Evolutionary conservation across 805 yeast species (phyloP), one percentile per base, ranked within the genome.

Genomic region (Barnettozyma salicaria): DNA sequence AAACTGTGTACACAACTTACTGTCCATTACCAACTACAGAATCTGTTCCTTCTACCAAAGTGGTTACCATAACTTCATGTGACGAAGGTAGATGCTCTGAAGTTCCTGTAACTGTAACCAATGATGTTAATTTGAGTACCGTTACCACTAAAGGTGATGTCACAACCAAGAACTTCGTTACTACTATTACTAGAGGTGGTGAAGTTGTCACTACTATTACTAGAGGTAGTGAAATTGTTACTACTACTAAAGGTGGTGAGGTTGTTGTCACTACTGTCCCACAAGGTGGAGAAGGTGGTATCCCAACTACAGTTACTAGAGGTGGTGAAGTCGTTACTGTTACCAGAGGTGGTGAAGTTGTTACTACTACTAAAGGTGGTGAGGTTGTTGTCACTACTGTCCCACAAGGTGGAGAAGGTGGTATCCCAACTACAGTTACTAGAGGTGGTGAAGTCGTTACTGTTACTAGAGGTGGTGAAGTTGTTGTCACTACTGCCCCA

Each of bases 1-100:
- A 37, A 16, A 52, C 60, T 12, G 33, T 32, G 11, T 54, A 49
- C 40, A 53, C 60, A 27, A 59, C 65, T 9, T 61, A 59, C 58
- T 58, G 63, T 44, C 66, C 67, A 30, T 40, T 55, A 13, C 39
- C 38, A 11, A 32, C 47, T 29, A 30, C 34, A 14, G n/a, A 11
- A 6, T 19, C 30, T 25, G 18, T 5, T 12, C 16, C 28, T 27
- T 18, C 36, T 12, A 22, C 30, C 22, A 27, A 13, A 3, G n/a
- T 9, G 18, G 31, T 14, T 28, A 9, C 6, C 14, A 28, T 22
- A 9, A 28, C 31, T 11, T 10, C 19, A 8, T 38, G 41, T 34
- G 10, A 20, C 1, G 28, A 29, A 7, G 18, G 34, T 16, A 26
- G 8, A 6, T 38, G 41, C 18, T 24, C 41, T 18, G 22, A 21